These are phyloP conservation scores for Choanephora cucurbitarum DNA, from an alignment of 371 early-diverging fungal genomes.

Conservation along the genomic window DNA sequence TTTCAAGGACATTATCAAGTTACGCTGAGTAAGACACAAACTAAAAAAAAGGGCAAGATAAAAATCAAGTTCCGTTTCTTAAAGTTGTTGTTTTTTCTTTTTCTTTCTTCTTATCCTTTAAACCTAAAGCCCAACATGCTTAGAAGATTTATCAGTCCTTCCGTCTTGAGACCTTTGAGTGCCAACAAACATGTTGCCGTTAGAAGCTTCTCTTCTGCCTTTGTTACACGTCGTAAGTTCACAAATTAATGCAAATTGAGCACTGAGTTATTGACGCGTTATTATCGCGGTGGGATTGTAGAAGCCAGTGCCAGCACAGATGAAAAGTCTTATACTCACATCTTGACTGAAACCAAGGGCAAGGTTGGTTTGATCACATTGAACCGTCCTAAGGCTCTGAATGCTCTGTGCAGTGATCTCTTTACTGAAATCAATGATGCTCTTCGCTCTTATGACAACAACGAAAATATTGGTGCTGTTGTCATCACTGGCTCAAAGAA, in stretches of 20 bases:
- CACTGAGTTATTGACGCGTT: conserved; percentile 1
- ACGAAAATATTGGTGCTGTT: conserved; percentile 84
- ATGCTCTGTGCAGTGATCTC: conserved; percentile 93
- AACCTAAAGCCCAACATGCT: conserved; percentile 30
- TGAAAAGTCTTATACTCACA: conserved; percentile 57
- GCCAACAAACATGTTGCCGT: conserved; percentile 28
- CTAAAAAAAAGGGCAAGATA: background rate
- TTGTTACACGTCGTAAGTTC: conserved; percentile 40
- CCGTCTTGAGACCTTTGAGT: conserved; percentile 44
- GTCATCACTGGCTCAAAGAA: conserved; percentile 95
- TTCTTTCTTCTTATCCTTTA: conserved; percentile 3
- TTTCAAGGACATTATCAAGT: too few relatives aligned
- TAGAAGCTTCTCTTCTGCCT: conserved; percentile 40
- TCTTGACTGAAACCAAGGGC: conserved; percentile 79
- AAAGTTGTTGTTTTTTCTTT: conserved; percentile 5
- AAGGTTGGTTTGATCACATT: conserved; percentile 89
- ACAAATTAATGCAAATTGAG: background rate
- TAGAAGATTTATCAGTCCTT: conserved; percentile 40
- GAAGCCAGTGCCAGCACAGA: conserved; percentile 40
- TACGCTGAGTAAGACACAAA: too few relatives aligned
- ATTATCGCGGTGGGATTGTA: conserved; percentile 7
- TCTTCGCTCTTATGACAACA: conserved; percentile 77
- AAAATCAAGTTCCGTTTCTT: conserved; percentile 25
- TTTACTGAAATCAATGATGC: conserved; percentile 92
- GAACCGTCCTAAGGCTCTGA: conserved; percentile 95